A percentile compares a stretch with the other conserved stretches of the same genome.
Conservation (phyloP, 768 basidiomycete genomes). For the Cystofilobasidium macerans region DNA sequence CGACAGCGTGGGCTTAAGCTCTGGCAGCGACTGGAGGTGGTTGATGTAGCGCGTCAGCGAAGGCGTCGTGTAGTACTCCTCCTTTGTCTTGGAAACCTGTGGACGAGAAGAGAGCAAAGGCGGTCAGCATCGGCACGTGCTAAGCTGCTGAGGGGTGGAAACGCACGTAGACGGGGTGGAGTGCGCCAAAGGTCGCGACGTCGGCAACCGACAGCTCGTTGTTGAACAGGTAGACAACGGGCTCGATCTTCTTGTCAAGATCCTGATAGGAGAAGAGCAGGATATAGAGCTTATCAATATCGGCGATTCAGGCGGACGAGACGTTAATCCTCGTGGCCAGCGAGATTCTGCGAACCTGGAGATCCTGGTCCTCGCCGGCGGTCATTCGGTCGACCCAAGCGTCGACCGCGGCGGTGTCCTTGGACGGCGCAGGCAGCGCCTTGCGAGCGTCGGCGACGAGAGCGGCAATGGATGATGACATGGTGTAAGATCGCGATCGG, state of each 20-base stretch:
- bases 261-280: background rate
- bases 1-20: constrained; percentile 36
- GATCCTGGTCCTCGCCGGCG: constrained; percentile 1
- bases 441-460: constrained; percentile 9
- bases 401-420: constrained; percentile 8
- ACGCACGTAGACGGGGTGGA: constrained; percentile 70
- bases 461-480: constrained; percentile 1
- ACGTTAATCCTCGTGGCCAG: background rate
- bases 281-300: background rate
- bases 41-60: constrained; percentile 87
- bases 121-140: background rate
- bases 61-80: constrained; percentile 68
- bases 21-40: constrained; percentile 57
- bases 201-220: constrained; percentile 82
- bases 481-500: background rate
- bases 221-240: constrained; percentile 54
- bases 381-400: constrained; percentile 1
- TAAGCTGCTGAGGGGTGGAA: background rate
- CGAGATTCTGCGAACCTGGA: background rate
- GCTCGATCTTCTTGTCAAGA: constrained; percentile 19
- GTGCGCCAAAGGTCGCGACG: constrained; percentile 75
- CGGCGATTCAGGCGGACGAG: no score
- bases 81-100: constrained; percentile 58
- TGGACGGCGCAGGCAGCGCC: background rate
- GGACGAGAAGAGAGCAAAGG: background rate